Evolutionary conservation across 768 basidiomycete genomes (phyloP).

Genomic region (Sarcodon sp.): DNA sequence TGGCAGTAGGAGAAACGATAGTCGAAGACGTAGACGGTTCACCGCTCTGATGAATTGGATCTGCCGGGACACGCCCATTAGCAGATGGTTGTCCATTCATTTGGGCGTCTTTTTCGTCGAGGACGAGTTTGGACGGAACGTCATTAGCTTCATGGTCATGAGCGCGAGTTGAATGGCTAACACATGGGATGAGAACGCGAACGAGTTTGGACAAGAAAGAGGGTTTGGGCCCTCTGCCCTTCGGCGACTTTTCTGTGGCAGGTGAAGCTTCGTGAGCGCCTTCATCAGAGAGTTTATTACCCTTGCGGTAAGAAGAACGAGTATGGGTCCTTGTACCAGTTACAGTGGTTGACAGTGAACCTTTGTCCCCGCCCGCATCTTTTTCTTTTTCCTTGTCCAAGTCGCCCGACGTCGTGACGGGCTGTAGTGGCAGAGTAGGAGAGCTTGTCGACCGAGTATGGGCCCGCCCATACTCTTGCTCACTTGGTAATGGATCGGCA

Average conservation of each 20-base stretch:
- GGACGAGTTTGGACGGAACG: constrained; percentile 15
- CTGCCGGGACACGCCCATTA: neutral
- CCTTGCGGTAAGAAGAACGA: constrained; percentile 14
- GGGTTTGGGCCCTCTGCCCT: constrained; percentile 21
- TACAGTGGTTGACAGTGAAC: constrained; percentile 28
- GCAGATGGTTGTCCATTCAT: constrained; percentile 3
- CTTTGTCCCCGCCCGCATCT: constrained; percentile 15
- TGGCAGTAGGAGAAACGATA: constrained; percentile 2
- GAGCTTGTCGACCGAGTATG: neutral
- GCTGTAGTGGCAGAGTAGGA: neutral
- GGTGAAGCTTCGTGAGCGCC: constrained; percentile 18
- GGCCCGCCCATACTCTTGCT: neutral
- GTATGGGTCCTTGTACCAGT: constrained; percentile 28
- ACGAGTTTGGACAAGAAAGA: constrained; percentile 51
- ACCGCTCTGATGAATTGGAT: constrained; percentile 7
- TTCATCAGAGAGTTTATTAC: constrained; percentile 19
- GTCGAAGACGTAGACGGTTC: constrained; percentile 10
- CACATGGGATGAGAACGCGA: constrained; percentile 52
- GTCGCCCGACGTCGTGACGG: constrained; percentile 10
- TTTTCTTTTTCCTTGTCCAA: constrained; percentile 25
- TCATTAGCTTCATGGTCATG: constrained; percentile 27
- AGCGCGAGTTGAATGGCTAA: constrained; percentile 35
- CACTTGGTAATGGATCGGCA: neutral
- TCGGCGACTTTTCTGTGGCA: constrained; percentile 12
- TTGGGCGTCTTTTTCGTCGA: constrained; percentile 9